phyloP scores from a whole-genome alignment of 139 green algal genomes.

The Eudorina sp. region DNA sequence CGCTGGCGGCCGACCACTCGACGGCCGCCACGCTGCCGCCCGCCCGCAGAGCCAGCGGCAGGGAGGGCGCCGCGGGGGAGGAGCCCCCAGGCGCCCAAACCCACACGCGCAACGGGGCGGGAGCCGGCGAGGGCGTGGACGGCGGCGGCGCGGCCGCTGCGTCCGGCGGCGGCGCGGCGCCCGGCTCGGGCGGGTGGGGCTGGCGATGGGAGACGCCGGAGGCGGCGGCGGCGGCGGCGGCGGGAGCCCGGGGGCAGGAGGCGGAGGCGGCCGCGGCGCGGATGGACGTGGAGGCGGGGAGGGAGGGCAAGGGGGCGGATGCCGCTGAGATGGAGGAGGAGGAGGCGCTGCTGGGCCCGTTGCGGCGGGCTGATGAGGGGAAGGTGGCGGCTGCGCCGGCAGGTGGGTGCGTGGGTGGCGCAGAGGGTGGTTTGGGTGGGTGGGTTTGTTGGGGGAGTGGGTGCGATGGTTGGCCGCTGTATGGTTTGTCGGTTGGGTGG shows the following conservation, averaged over 20 bases:
- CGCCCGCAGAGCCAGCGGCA: conserved; percentile 5
- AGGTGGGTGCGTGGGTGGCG: no score
- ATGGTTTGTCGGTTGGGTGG: no score
- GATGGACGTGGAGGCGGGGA: background rate
- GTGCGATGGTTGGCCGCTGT: no score
- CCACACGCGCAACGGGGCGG: no score
- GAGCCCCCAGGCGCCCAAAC: no score
- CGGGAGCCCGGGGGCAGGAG: background rate
- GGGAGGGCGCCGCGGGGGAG: background rate
- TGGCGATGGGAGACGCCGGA: background rate
- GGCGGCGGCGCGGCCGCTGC: background rate
- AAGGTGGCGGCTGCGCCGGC: background rate
- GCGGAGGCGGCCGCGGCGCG: background rate
- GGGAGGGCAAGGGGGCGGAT: background rate
- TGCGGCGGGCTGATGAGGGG: background rate
- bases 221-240: background rate
- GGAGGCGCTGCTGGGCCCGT: no score
- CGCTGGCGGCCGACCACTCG: background rate
- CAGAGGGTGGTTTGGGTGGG: no score
- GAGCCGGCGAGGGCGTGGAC: background rate
- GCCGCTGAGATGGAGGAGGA: background rate
- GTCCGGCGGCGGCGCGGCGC: background rate
- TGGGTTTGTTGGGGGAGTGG: no score
- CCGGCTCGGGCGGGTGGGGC: background rate
- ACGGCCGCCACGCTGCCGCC: background rate